Percentiles rank a stretch among this genome's conserved stretches.
phyloP scores from a whole-genome alignment of 2,329 filamentous ascomycete species.

The Fusarium subtropicale region DNA sequence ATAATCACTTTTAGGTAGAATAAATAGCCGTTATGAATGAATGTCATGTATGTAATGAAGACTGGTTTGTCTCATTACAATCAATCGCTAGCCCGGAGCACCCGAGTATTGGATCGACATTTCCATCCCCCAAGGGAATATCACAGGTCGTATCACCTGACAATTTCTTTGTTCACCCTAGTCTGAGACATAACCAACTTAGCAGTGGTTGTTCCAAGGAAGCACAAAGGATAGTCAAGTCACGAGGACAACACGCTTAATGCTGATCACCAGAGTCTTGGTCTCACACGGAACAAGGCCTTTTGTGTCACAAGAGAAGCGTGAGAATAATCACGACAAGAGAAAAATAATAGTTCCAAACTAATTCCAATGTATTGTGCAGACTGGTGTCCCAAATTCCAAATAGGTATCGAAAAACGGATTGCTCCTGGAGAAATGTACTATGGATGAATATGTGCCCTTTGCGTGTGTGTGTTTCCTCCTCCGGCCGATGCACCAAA shows the following conservation, averaged over 20 bases:
- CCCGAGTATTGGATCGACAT: background rate
- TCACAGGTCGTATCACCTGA: background rate
- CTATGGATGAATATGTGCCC: constrained; percentile 11
- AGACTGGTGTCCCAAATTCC: constrained; percentile 21
- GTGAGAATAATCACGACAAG: background rate
- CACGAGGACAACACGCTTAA: constrained; percentile 11
- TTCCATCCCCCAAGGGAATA: background rate
- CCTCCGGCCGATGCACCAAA: constrained; percentile 20
- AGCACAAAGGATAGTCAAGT: constrained; percentile 2
- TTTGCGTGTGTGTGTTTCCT: constrained; percentile 16
- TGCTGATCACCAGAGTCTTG: background rate
- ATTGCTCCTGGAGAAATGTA: constrained; percentile 41
- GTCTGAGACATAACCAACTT: background rate
- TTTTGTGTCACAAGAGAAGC: constrained; percentile 1
- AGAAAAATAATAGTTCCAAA: background rate
- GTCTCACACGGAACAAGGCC: background rate
- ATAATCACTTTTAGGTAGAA: background rate
- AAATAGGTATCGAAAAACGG: constrained; percentile 45
- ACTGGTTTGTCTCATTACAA: background rate
- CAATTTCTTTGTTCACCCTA: background rate
- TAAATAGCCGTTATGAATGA: background rate
- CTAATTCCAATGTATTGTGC: constrained; percentile 15
- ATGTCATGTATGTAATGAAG: background rate
- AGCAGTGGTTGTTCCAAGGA: constrained; percentile 2
- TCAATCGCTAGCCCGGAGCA: too few species aligned